Percentiles rank a stretch among this genome's conserved stretches.
Evolutionary conservation across 2,329 filamentous ascomycete species (phyloP).

Genomic region (Emergomyces orientalis): DNA sequence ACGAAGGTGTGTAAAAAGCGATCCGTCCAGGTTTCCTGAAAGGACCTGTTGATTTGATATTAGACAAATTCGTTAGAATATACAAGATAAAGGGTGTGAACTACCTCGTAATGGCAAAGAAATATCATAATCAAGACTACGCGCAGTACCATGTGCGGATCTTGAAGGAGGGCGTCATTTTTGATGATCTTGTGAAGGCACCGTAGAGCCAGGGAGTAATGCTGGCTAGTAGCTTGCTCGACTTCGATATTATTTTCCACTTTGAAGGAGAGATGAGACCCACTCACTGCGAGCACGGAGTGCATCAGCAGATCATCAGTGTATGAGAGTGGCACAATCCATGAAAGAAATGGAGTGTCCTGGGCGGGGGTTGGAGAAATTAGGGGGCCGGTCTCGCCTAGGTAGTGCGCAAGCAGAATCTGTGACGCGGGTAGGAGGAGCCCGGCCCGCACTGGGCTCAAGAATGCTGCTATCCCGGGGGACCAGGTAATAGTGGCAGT

Average conservation of each 20-base stretch:
- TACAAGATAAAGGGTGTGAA: not conserved
- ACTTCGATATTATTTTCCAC: not conserved
- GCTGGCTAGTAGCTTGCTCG: not conserved
- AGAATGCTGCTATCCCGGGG: not conserved
- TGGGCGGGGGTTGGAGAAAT: not conserved
- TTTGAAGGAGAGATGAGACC: not conserved
- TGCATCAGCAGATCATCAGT: not conserved
- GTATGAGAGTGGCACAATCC: not conserved
- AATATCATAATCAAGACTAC: not conserved
- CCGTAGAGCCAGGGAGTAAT: not conserved
- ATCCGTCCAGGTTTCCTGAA: not conserved
- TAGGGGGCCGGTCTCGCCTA: not conserved
- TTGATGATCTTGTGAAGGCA: not conserved
- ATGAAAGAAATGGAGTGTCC: not conserved
- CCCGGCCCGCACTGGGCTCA: not conserved
- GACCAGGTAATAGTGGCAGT: not conserved
- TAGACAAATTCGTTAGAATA: not conserved
- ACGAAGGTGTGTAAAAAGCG: not conserved
- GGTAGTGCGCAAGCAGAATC: not conserved
- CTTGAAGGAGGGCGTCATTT: not conserved
- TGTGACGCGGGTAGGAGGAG: not conserved
- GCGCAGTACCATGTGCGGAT: not conserved
- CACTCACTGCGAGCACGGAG: not conserved
- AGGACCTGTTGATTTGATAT: not conserved
- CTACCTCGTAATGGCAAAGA: not conserved